These are phyloP conservation scores for Forsythia viridissima DNA, from an alignment of 257 asterid species.

Conservation along the genomic window DNA sequence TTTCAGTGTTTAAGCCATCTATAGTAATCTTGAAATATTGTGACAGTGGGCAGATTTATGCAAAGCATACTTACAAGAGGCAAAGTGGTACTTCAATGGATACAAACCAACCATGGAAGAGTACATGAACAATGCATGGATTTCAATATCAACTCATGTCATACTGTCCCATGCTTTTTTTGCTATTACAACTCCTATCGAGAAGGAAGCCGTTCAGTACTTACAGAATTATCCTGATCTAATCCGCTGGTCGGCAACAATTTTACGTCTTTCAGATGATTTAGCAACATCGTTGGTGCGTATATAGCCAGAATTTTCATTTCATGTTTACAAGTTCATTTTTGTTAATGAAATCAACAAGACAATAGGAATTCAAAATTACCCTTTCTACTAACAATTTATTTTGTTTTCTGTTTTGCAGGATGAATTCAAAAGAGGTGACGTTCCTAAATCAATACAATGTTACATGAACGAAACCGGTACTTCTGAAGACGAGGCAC, in stretches of 20 bases:
- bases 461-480: constrained; percentile 26
- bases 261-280: constrained; percentile 29
- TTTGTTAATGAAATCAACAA: not conserved
- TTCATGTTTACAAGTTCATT: not conserved
- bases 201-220: constrained; percentile 18
- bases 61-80: constrained; percentile 30
- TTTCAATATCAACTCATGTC: constrained; percentile 23
- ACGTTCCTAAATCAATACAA: constrained; percentile 6
- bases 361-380: not conserved
- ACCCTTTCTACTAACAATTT: not conserved
- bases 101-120: constrained; percentile 32
- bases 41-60: constrained; percentile 24
- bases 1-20: not conserved
- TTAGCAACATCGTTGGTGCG: constrained; percentile 38
- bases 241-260: constrained; percentile 25
- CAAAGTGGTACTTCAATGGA: constrained; percentile 32
- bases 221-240: constrained; percentile 24
- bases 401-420: not conserved
- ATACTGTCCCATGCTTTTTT: constrained; percentile 16
- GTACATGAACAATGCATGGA: constrained; percentile 31
- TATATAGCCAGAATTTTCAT: not conserved
- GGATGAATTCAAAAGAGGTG: constrained; percentile 23
- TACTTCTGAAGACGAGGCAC: constrained; percentile 30
- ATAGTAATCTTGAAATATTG: not conserved
- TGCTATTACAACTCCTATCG: constrained; percentile 26